Evolutionary conservation across 768 basidiomycete genomes (phyloP).

Genomic region (Lentinula aciculospora): DNA sequence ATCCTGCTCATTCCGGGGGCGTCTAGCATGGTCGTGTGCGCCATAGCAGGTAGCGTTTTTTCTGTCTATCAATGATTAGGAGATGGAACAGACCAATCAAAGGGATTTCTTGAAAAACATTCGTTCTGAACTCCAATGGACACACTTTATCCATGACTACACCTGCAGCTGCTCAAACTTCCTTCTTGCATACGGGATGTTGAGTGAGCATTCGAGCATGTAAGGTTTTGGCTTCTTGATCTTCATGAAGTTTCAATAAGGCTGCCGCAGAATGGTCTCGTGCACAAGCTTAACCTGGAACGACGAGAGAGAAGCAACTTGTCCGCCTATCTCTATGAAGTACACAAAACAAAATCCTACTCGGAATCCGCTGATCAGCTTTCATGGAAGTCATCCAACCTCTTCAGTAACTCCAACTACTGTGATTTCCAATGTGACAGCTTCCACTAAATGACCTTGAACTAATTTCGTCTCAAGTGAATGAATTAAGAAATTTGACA

Average conservation of each 20-base stretch:
- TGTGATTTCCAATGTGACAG: constrained; percentile 11
- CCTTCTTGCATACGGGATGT: no score
- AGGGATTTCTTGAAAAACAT: background rate
- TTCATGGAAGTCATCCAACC: background rate
- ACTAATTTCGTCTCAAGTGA: constrained; percentile 37
- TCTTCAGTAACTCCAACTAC: background rate
- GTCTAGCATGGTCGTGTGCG: background rate
- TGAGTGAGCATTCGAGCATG: background rate
- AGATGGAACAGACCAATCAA: background rate
- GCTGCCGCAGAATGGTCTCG: background rate
- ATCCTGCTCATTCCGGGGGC: background rate
- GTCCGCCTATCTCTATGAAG: no score
- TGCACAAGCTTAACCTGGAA: no score
- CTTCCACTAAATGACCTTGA: constrained; percentile 38
- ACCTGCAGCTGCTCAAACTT: background rate
- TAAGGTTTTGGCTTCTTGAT: background rate
- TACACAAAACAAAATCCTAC: background rate
- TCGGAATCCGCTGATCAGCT: background rate
- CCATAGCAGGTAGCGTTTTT: background rate
- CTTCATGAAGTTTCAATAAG: background rate
- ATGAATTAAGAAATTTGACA: constrained; percentile 52
- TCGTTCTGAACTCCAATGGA: background rate
- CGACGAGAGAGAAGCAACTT: background rate
- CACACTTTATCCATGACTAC: background rate
- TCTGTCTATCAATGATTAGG: background rate